Evolutionary conservation across 2,329 filamentous ascomycete species (phyloP), one percentile per base, ranked within the genome.

Genomic region (Colletotrichum navitas): DNA sequence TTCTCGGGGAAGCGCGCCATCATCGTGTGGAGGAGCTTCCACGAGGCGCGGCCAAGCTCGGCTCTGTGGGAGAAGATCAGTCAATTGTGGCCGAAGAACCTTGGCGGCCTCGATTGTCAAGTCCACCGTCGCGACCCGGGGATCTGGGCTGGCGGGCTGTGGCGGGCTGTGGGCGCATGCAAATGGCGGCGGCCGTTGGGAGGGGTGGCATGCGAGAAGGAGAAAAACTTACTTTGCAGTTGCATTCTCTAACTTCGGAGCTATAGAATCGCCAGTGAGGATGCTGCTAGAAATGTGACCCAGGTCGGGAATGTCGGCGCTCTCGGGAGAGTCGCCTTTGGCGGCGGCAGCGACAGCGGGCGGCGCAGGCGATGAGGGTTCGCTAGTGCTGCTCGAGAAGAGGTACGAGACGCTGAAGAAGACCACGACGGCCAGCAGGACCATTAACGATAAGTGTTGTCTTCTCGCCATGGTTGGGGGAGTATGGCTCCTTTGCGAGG

Each of bases 201-300:
- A 12, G 21, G 21, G 6, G 52, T 36, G 34, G n/a, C 34, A 10
- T 24, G 34, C 7, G 58, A 51, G 39, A 29, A 49, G 45, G 39
- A 36, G 34, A 36, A 61, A 51, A 45, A 78, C 85, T 61, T 84
- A 92, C 91, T 95, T 96, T 65, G 90, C 85, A 8, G 93, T 96
- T 72, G 92, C 93, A 81, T 96, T 96, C 78, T 93, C 93, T 64
- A 96, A 84, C 82, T 94, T 94, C 1, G 93, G 91, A 62, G 93
- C 93, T 77, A 94, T 95, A 4, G 90, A 91, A 66, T 89, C 89
- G 67, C 92, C 93, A 24, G 86, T 85, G 29, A 94, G 84, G 24
- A 92, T 81, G 54, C 81, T 81, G 34, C 83, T 80, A 1, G 88
- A 81, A 36, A 89, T 75, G 39, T 79, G 75, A 45, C 79, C 79